Base-by-base conservation (phyloP, 495 filamentous ascomycete species). In the Neurospora tetrasperma region DNA sequence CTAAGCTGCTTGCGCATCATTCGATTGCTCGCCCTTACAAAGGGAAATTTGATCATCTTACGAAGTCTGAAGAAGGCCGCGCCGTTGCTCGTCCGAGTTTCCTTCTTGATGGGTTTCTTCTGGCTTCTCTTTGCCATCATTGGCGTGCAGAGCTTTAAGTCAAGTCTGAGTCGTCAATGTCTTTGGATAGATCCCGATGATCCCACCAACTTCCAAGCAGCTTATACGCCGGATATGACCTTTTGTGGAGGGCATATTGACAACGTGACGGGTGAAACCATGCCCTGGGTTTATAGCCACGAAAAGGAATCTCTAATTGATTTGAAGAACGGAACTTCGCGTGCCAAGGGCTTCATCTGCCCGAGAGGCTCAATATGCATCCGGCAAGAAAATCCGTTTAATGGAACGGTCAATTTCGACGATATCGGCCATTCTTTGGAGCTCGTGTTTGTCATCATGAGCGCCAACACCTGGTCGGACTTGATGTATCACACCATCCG, bases 361-460 rank as follows among this genome's bases (percentile, higher is more conserved):
- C 96, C 96, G 0, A 79, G 81, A 73, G 89, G 92, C 35, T 98
- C 95, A 11, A 76, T 90, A 9, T 99, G 96, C 78, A 85, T 97
- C 38, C 89, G 94, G 80, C 89, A 90, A 69, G 74, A 80, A 10
- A 97, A 93, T 75, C 96, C 95, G 0, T 96, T 89, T 83, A 93
- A 91, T 71, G 90, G 89, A 66, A 98, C 96, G 3, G 86, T 97
- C 77, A 95, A 91, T 81, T 99, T 98, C 79, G 95, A 99, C 79
- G 96, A 98, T 77, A 96, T 98, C 42, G 78, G 94, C 9, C 89
- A 97, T 71, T 97, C 94, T 3, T 82, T 98, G 40, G 93, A 98
- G 82, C 82, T 98, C 66, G 95, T 99, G n/a, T 99, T 99, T 80
- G 94, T 99, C 44, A 89, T 98, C 75, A 98, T 99, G 93, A 97